Base-by-base conservation (phyloP, 768 basidiomycete species). In the Tulasnella calospora region DNA sequence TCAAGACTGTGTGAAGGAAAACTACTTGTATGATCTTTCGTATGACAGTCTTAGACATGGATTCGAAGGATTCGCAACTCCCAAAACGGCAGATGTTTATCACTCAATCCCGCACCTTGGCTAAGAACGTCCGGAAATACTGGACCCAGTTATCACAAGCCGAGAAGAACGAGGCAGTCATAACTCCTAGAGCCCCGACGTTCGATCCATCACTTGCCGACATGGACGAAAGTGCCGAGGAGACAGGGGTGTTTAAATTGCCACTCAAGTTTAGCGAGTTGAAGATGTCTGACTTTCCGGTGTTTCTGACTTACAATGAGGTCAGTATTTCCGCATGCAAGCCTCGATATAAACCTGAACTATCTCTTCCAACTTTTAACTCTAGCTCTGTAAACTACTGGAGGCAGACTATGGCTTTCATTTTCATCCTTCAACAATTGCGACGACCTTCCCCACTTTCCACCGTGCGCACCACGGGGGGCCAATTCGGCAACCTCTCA, bases 21-120 rank as follows among this genome's bases (percentile, higher is more conserved):
- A 80, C 79, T 0, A 80, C 79, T 19, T 80, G 80, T 12, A 80
- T 80, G 79, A 44, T 80, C 27, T 80, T 80, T 38, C 47, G 70
- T 9, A 71, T 80, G 70, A 74, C 57, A 0, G 55, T 33, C 21
- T 36, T 79, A 21, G 79, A 80, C 44, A 71, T 19, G 33, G 79
- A 21, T 3, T n/a, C 69, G n/a, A 23, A 74, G 35, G 21, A 69
- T 0, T 23, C n/a, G 19, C 5, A 27, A 23, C 30, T 6, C 2
- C 46, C 19, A 36, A 35, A 3, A 10, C 69, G 79, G 17, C 79
- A 80, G 71, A 47, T 80, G 23, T 80, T 80, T 33, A 61, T 80
- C 35, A 80, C 79, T 35, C 79, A 80, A n/a, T 80, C 79, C 7
- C 70, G 78, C 27, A 67, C 75, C 36, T 57, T 80, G 27, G 79